phyloP scores from a whole-genome alignment of 139 green algal species.

The Penium margaritaceum region DNA sequence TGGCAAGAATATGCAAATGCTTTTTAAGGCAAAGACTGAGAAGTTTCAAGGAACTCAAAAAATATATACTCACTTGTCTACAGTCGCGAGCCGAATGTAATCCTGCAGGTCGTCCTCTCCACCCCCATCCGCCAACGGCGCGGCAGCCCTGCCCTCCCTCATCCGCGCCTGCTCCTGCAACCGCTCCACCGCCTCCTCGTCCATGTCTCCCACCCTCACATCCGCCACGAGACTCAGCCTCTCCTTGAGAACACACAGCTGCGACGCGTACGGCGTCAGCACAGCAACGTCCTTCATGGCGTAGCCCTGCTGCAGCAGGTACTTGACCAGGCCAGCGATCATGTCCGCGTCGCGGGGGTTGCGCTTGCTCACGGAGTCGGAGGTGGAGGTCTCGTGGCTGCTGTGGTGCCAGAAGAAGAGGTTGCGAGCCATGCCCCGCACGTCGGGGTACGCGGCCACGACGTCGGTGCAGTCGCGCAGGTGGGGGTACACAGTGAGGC shows the following conservation, averaged over 20 bases:
- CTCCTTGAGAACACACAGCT: constrained; percentile 51
- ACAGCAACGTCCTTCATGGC: constrained; percentile 55
- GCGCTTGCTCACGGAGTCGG: constrained; percentile 54
- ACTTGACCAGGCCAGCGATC: constrained; percentile 45
- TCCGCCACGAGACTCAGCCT: constrained; percentile 45
- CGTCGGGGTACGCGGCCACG: constrained; percentile 11
- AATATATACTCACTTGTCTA: constrained; percentile 61
- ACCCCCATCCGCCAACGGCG: neutral
- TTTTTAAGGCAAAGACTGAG: no score
- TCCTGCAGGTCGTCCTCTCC: constrained; percentile 2
- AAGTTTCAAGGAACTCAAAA: neutral
- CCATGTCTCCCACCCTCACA: constrained; percentile 53
- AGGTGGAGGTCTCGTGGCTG: constrained; percentile 53
- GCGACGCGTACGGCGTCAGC: constrained; percentile 70
- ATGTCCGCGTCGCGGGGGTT: constrained; percentile 60
- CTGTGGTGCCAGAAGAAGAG: constrained; percentile 62
- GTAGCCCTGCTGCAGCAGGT: constrained; percentile 62
- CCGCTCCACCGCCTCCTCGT: constrained; percentile 49
- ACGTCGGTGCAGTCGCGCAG: constrained; percentile 41
- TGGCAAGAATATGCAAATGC: no score
- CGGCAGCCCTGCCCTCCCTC: neutral
- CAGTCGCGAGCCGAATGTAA: constrained; percentile 57
- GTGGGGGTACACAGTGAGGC: constrained; percentile 50
- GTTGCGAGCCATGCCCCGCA: constrained; percentile 26
- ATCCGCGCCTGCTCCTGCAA: constrained; percentile 45